These are phyloP conservation scores for Acanthochlamys bracteata DNA, from an alignment of 106 monocot genomes.

Conservation along the genomic window DNA sequence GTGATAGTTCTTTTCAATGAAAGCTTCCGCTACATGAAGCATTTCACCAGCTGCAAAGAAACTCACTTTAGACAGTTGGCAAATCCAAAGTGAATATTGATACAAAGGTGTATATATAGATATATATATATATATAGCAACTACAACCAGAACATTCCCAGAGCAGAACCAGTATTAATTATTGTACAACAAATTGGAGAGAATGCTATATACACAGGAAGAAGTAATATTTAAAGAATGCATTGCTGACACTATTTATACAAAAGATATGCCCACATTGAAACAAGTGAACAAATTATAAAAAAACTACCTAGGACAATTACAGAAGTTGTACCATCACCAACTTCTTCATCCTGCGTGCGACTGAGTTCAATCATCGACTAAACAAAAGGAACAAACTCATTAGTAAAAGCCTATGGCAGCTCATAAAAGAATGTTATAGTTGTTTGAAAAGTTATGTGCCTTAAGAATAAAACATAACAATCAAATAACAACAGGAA, in stretches of 20 bases:
- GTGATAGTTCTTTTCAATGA: slow-evolving; percentile 88
- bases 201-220: not conserved
- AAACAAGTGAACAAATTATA: not conserved
- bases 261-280: not conserved
- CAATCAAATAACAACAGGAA: not conserved
- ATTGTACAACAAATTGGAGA: not conserved
- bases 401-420: not conserved
- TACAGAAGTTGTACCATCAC: slow-evolving; percentile 80
- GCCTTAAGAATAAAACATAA: not conserved
- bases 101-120: too few relatives aligned
- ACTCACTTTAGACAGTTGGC: not conserved
- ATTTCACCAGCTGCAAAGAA: slow-evolving; percentile 83
- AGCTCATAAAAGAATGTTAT: not conserved
- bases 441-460: not conserved
- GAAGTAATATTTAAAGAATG: too few relatives aligned
- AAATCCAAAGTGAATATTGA: too few relatives aligned
- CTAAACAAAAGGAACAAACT: slow-evolving; percentile 18
- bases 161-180: not conserved
- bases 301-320: slow-evolving; percentile 59
- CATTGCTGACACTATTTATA: too few relatives aligned
- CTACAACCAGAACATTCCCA: not conserved
- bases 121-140: not conserved
- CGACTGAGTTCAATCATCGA: slow-evolving; percentile 86
- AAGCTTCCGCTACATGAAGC: slow-evolving; percentile 92
- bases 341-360: slow-evolving; percentile 83